These are phyloP conservation scores for Alternaria arbusti DNA, from an alignment of 2,329 filamentous ascomycete species.

Conservation along the genomic window DNA sequence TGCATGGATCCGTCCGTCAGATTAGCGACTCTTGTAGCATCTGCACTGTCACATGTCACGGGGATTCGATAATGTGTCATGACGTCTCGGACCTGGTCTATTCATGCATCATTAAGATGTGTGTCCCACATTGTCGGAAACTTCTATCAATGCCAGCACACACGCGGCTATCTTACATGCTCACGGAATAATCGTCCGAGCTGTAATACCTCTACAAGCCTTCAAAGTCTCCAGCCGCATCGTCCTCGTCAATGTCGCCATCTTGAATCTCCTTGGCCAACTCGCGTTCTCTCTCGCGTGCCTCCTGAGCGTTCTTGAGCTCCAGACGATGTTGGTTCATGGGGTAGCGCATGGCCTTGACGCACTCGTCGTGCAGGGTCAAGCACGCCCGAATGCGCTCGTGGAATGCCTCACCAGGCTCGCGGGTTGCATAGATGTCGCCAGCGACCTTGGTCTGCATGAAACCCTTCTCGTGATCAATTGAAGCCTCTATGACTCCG, in stretches of 20 bases:
- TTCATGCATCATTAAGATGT: conserved; percentile 33
- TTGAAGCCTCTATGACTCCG: conserved; percentile 92
- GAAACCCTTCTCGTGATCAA: conserved; percentile 93
- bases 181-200: conserved; percentile 1
- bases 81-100: conserved; percentile 14
- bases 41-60: conserved; percentile 4
- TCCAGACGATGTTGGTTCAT: conserved; percentile 99
- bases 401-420: conserved; percentile 97
- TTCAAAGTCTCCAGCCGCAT: conserved; percentile 94
- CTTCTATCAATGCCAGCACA: conserved; percentile 31
- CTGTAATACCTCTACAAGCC: conserved; percentile 70
- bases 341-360: conserved; percentile 99
- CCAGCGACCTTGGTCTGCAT: conserved; percentile 99
- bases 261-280: conserved; percentile 99
- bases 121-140: conserved; percentile 13
- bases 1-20: conserved; percentile 14
- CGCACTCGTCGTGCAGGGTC: conserved; percentile 92
- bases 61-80: background rate
- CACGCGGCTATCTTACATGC: conserved; percentile 28
- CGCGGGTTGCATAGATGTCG: conserved; percentile 93
- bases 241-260: conserved; percentile 94
- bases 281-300: conserved; percentile 93
- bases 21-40: conserved; percentile 6
- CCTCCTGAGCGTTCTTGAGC: conserved; percentile 97
- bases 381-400: conserved; percentile 93